Evolutionary conservation across 2,329 filamentous ascomycete genomes (phyloP).

Genomic region (Verticillium albo-atrum): DNA sequence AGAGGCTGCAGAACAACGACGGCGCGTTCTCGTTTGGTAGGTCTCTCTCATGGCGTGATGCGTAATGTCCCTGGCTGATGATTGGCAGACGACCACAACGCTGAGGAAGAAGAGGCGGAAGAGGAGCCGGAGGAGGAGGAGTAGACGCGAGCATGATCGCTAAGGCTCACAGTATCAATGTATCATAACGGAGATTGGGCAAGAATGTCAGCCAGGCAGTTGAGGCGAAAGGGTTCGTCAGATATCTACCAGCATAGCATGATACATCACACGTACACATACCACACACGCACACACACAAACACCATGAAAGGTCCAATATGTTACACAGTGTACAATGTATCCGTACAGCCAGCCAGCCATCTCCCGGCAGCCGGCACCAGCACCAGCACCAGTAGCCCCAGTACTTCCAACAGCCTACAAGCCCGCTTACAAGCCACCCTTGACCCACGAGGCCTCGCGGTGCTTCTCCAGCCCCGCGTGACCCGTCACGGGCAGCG

Average conservation of each 20-base stretch:
- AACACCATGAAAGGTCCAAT: not conserved
- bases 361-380: conserved; percentile 5
- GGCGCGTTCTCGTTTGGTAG: conserved; percentile 34
- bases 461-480: conserved; percentile 31
- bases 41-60: not conserved
- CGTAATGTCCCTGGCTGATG: not conserved
- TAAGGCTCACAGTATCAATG: not conserved
- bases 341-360: conserved; percentile 11
- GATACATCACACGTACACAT: not conserved
- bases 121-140: not conserved
- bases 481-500: conserved; percentile 52
- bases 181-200: no score
- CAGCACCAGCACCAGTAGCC: not conserved
- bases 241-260: not conserved
- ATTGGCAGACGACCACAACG: not conserved
- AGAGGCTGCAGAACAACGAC: conserved; percentile 48
- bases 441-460: conserved; percentile 38
- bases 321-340: conserved; percentile 14
- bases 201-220: no score
- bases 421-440: conserved; percentile 28
- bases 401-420: no score
- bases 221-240: no score
- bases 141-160: not conserved
- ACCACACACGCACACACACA: not conserved
- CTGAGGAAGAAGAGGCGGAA: not conserved